These are phyloP conservation scores for Drechslerella dactyloides DNA, from an alignment of 2,329 filamentous ascomycete species.

Conservation along the genomic window DNA sequence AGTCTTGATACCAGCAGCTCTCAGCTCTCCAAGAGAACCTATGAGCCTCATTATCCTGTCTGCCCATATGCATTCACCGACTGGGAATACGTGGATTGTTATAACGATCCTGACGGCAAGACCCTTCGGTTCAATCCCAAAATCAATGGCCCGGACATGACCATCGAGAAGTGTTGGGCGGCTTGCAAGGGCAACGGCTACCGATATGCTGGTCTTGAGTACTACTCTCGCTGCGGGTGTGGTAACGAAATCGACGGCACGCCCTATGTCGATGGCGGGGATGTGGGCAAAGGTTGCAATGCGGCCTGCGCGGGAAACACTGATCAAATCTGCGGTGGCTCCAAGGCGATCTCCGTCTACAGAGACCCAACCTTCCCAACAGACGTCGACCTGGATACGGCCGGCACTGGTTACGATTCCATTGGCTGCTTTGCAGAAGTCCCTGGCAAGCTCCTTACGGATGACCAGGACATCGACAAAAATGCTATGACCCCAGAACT, in stretches of 20 bases:
- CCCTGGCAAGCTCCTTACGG: slow-evolving; percentile 29
- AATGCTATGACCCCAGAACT: slow-evolving; percentile 41
- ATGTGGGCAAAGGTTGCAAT: slow-evolving; percentile 16
- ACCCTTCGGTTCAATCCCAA: slow-evolving; percentile 42
- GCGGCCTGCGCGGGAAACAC: slow-evolving; percentile 30
- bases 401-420: slow-evolving; percentile 29
- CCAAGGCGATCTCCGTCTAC: slow-evolving; percentile 33
- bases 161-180: slow-evolving; percentile 39
- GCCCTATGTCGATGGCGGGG: slow-evolving; percentile 19
- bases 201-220: slow-evolving; percentile 40
- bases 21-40: slow-evolving; percentile 34
- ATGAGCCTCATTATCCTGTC: slow-evolving; percentile 37
- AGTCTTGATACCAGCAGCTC: slow-evolving; percentile 1
- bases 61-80: slow-evolving; percentile 32
- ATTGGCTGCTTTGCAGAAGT: slow-evolving; percentile 41
- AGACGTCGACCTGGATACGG: slow-evolving; percentile 20
- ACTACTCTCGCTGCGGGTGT: slow-evolving; percentile 38
- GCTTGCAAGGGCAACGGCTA: slow-evolving; percentile 47
- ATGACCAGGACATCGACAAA: slow-evolving; percentile 38
- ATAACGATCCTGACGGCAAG: slow-evolving; percentile 22
- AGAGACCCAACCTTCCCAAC: slow-evolving; percentile 32
- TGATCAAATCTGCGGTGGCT: slow-evolving; percentile 29
- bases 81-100: slow-evolving; percentile 30
- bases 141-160: slow-evolving; percentile 39
- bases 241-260: slow-evolving; percentile 21